Evolutionary conservation across 2,329 filamentous ascomycete species (phyloP).

Genomic region (Colletotrichum kahawae): DNA sequence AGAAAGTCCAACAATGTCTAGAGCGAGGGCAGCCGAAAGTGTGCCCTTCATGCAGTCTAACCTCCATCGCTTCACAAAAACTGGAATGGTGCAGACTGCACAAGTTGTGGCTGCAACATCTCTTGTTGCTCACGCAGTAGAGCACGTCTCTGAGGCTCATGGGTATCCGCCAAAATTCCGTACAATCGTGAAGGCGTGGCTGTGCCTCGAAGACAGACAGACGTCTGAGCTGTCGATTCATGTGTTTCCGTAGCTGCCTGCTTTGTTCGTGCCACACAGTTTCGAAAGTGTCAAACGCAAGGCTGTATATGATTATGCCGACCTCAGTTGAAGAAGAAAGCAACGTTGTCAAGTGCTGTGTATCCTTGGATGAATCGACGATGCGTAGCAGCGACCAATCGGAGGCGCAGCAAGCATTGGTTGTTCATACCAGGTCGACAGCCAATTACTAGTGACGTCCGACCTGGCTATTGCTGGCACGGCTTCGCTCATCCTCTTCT

Average conservation of each 20-base stretch:
- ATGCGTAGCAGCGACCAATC: background rate
- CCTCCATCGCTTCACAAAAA: background rate
- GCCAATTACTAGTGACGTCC: slow-evolving; percentile 6
- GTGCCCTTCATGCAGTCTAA: background rate
- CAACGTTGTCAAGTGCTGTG: background rate
- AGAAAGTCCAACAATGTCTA: slow-evolving; percentile 17
- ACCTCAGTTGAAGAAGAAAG: background rate
- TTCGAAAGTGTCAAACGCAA: background rate
- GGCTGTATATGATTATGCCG: background rate
- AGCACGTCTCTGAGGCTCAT: background rate
- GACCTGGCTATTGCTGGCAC: slow-evolving; percentile 70
- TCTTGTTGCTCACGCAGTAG: background rate
- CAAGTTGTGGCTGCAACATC: background rate
- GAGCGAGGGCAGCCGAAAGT: background rate
- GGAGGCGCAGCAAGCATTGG: background rate
- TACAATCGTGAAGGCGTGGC: background rate
- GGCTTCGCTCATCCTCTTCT: slow-evolving; percentile 82
- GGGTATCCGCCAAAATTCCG: background rate
- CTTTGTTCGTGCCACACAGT: background rate
- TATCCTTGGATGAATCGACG: background rate
- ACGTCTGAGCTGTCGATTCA: background rate
- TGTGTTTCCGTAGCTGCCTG: background rate
- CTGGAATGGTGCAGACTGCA: background rate
- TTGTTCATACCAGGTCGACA: background rate
- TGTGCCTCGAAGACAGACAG: background rate